Base-by-base conservation (phyloP, 2,329 filamentous ascomycete genomes). In the Xylariales sp. region DNA sequence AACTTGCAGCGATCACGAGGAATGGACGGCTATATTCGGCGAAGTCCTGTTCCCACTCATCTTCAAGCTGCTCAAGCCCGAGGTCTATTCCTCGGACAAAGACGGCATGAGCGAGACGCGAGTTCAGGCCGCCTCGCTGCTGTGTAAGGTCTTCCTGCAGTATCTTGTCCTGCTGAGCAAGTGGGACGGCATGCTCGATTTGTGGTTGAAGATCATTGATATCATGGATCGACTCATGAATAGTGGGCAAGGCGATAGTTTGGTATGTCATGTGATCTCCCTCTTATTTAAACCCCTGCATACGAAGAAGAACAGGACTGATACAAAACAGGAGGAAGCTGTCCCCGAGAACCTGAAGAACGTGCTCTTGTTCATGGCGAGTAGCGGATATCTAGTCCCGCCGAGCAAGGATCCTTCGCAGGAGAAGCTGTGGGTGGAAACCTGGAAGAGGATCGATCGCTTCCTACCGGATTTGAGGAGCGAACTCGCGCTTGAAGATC, bases 221-320 rank as follows among this genome's bases (percentile, higher is more conserved):
- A 87, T 96, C 40, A 89, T 98, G 79, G 93, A 98, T 61, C 82
- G 93, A 18, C 74, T 98, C 49, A 94, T 96, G 82, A 95, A 96
- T 57, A 93, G 87, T 56, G 91, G 91, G 1, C 89, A 95, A 62
- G 88, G 88, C 18, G 89, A 95, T 56, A 91, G 84, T 55, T 66
- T 95, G 59, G 86, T 90, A 77, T 66, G 83, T 73, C 7, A n/a
- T n/a, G n/a, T n/a, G n/a, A n/a, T n/a, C n/a, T n/a, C n/a, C n/a
- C n/a, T n/a, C n/a, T n/a, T n/a, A n/a, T n/a, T n/a, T n/a, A n/a
- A n/a, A n/a, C n/a, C n/a, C n/a, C n/a, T n/a, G n/a, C n/a, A n/a
- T n/a, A n/a, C n/a, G n/a, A n/a, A n/a, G n/a, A n/a, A n/a, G n/a
- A 2, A 18, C 24, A 5, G 9, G 18, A 3, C 5, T 28, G 9